Evolutionary conservation across 164 flowering plant species (phyloP).

Genomic region (Brasenia schreberi): DNA sequence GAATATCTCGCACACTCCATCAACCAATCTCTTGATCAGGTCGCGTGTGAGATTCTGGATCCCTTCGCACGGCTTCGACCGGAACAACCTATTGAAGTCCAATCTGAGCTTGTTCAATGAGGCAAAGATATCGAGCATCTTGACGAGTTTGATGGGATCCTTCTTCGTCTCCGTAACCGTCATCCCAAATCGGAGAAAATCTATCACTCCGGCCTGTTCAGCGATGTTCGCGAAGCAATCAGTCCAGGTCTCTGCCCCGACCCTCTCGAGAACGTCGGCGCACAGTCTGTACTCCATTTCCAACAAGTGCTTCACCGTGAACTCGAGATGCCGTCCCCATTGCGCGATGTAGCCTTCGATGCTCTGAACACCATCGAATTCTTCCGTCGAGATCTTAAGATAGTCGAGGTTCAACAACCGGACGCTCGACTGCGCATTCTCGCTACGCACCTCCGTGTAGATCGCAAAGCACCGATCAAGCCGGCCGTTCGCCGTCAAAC

Average conservation of each 20-base stretch:
- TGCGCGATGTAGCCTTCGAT: conserved; percentile 63
- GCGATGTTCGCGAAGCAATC: conserved; percentile 78
- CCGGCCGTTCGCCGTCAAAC: conserved; percentile 53
- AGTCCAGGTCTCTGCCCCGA: conserved; percentile 70
- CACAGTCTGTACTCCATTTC: conserved; percentile 81
- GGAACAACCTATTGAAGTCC: conserved; percentile 87
- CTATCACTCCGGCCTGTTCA: conserved; percentile 69
- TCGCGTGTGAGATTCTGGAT: conserved; percentile 81
- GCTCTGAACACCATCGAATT: conserved; percentile 68
- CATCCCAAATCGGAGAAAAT: conserved; percentile 84
- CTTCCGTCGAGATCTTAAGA: conserved; percentile 56
- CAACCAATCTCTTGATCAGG: conserved; percentile 68
- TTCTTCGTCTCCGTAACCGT: conserved; percentile 75
- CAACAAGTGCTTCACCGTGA: conserved; percentile 82
- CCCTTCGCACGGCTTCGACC: conserved; percentile 74
- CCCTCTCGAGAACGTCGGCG: conserved; percentile 68
- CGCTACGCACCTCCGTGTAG: conserved; percentile 67
- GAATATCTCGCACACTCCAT: conserved; percentile 83
- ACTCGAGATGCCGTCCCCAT: conserved; percentile 91
- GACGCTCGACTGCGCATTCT: conserved; percentile 62
- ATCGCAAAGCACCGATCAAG: conserved; percentile 63
- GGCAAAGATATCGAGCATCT: conserved; percentile 66
- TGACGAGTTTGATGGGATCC: conserved; percentile 76
- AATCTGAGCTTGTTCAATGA: conserved; percentile 67
- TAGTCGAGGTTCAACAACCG: conserved; percentile 63